These are phyloP conservation scores for Curvularia sp. DNA, from an alignment of 2,329 filamentous ascomycete species.

Conservation along the genomic window DNA sequence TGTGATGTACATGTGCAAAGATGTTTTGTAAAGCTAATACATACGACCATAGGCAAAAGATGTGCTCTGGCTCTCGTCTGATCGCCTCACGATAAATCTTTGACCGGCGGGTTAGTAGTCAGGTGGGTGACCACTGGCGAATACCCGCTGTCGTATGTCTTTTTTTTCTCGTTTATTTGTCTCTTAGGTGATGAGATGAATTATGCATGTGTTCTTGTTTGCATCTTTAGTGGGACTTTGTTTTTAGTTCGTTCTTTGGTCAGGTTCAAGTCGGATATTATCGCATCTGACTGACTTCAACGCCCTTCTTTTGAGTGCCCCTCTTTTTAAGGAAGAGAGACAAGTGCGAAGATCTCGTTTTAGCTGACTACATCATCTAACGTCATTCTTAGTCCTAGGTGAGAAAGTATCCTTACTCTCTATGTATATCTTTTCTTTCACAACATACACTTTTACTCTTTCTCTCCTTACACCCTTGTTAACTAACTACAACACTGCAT, in stretches of 20 bases:
- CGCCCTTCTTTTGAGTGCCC: too few relatives aligned
- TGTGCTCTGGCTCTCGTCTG: constrained; percentile 14
- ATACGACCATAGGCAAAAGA: constrained; percentile 21
- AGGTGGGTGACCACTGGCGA: constrained; percentile 17
- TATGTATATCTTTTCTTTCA: too few relatives aligned
- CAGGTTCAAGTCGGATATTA: too few relatives aligned
- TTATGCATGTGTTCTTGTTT: background rate
- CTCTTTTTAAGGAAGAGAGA: too few relatives aligned
- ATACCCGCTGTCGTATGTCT: constrained; percentile 15
- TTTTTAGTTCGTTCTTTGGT: too few relatives aligned
- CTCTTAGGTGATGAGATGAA: background rate
- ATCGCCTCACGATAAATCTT: constrained; percentile 18
- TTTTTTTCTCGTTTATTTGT: background rate
- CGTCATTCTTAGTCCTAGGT: too few relatives aligned
- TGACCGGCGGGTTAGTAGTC: constrained; percentile 14
- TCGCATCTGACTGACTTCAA: too few relatives aligned
- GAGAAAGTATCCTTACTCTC: too few relatives aligned
- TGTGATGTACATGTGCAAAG: background rate
- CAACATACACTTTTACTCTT: too few relatives aligned
- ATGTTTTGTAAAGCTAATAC: background rate
- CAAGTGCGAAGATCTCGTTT: too few relatives aligned
- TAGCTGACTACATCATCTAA: too few relatives aligned
- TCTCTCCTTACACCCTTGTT: too few relatives aligned
- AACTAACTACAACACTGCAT: background rate
- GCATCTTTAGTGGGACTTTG: background rate